Base-by-base conservation (phyloP, 2,329 filamentous ascomycete genomes). In the Epichloe hybrida region DNA sequence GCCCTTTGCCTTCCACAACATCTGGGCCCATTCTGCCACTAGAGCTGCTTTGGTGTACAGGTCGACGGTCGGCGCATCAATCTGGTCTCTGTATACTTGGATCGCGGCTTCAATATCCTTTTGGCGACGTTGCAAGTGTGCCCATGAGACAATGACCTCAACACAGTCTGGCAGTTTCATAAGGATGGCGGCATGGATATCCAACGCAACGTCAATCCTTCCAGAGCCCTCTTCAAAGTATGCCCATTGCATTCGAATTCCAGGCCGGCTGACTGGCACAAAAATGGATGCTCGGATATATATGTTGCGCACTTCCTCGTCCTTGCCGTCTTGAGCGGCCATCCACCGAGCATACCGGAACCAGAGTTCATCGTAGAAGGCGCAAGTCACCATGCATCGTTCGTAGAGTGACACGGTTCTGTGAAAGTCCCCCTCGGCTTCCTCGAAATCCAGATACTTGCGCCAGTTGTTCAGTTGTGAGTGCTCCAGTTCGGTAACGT, bases 321-420 rank as follows among this genome's bases (percentile, higher is more conserved):
- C 82, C 65, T 94, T 95, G 58, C 76, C 81, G 2, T 80, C 70
- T 62, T 95, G 87, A 0, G 81, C 81, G 53, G 79, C 76, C 86
- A 96, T 95, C 93, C 93, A 98, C 40, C 91, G 77, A 15, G 86
- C 88, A 67, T 95, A 98, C n/a, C 93, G 85, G 61, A 95, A 81
- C 93, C 93, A 98, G 67, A 97, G 95, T 63, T 97, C 91, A 47
- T 97, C 91, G 63, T 98, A 96, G 58, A 94, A 85, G 15, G 93
- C 91, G 61, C 88, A 94, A 0, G 88, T 91, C 37, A 95, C 88
- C 49, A 98, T 69, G 60, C 90, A 97, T 48, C 93, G 83, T 71
- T 98, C 93, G 64, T 98, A 97, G 35, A 98, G 71, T 62, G 93
- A 93, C 5, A 86, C 79, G 44, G 77, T 84, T 53, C 93, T 80